Conservation (phyloP, 2,329 filamentous ascomycete genomes). For the Didymella lethalis region DNA sequence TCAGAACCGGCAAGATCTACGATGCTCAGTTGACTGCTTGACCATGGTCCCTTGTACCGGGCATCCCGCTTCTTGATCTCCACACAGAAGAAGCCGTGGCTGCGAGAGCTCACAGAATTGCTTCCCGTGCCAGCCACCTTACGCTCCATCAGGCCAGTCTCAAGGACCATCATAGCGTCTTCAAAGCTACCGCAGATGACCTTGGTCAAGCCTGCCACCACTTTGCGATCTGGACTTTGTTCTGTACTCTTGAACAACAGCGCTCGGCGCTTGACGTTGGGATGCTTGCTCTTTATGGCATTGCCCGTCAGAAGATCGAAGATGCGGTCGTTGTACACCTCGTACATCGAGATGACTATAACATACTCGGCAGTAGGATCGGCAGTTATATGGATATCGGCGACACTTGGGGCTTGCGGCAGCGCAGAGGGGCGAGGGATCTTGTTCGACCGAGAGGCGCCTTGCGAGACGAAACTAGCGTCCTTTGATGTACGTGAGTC, state of each 20-base stretch:
- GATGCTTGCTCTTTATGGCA: conserved; percentile 62
- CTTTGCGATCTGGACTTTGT: conserved; percentile 85
- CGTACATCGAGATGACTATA: conserved; percentile 95
- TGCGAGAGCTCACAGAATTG: conserved; percentile 90
- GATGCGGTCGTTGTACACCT: conserved; percentile 98
- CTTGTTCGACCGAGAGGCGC: conserved; percentile 63
- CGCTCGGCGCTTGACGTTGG: conserved; percentile 70
- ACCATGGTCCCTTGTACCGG: conserved; percentile 69
- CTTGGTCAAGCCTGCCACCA: conserved; percentile 91
- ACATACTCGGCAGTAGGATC: conserved; percentile 80
- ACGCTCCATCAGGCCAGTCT: conserved; percentile 86
- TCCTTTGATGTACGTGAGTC: conserved; percentile 57
- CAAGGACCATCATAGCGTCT: conserved; percentile 88
- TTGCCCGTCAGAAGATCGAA: conserved; percentile 84
- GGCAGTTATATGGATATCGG: conserved; percentile 70
- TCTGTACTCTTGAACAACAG: conserved; percentile 94
- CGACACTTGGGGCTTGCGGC: conserved; percentile 77
- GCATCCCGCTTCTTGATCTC: conserved; percentile 85
- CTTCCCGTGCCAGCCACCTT: conserved; percentile 89
- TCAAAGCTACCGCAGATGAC: conserved; percentile 82
- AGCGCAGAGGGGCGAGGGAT: conserved; percentile 74
- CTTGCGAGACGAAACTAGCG: conserved; percentile 63
- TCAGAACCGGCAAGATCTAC: conserved; percentile 96
- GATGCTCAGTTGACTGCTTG: conserved; percentile 80
- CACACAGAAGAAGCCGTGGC: conserved; percentile 94